Conservation (phyloP, 345 rosid genomes). For the Bruguiera gymnorhiza region DNA sequence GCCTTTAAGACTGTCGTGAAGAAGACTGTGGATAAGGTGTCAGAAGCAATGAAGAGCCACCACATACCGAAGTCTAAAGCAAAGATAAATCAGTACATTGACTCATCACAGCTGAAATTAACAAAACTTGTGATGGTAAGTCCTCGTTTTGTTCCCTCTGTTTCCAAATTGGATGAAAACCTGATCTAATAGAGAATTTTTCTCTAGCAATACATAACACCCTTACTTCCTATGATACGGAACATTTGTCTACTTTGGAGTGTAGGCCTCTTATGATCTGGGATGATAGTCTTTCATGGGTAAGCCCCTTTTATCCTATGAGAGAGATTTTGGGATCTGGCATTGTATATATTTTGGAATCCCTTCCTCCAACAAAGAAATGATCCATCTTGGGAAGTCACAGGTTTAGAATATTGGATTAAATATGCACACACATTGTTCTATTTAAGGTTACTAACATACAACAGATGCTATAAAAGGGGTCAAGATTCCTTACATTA, state of each 20-base stretch:
- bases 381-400: not conserved
- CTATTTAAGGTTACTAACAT: too few species aligned
- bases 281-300: too few species aligned
- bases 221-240: too few species aligned
- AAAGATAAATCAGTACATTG: constrained; percentile 78
- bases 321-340: too few species aligned
- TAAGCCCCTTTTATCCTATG: too few species aligned
- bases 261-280: too few species aligned
- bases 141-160: constrained; percentile 6
- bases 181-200: not conserved
- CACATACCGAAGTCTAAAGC: constrained; percentile 75
- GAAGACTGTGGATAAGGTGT: constrained; percentile 85
- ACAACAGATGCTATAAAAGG: too few species aligned
- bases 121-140: constrained; percentile 93
- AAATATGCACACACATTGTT: not conserved
- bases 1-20: constrained; percentile 89
- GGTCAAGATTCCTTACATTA: not conserved
- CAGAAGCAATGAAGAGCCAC: constrained; percentile 70
- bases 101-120: constrained; percentile 63
- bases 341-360: too few species aligned
- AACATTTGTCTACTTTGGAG: too few species aligned
- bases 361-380: not conserved
- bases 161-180: not conserved
- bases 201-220: not conserved
- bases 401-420: too few species aligned